A percentile compares a stretch with the other conserved stretches of the same genome.
Conservation (phyloP, 192 early-diverging fungal genomes). For the Gonapodya prolifera region DNA sequence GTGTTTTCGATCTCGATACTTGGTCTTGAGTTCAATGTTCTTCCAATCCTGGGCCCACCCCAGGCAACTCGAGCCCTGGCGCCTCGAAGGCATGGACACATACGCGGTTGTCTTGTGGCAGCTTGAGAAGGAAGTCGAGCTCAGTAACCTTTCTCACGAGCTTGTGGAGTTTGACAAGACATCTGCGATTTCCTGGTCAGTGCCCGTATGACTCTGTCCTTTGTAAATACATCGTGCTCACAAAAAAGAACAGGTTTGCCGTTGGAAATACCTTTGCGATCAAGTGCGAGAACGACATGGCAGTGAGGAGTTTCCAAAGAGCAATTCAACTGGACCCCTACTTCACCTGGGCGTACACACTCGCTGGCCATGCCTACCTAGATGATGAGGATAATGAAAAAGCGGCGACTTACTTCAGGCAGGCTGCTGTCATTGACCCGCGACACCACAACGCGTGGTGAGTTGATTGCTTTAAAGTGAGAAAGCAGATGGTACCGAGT, state of each 20-base stretch:
- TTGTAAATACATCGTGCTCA: too few species aligned
- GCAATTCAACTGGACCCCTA: constrained; percentile 45
- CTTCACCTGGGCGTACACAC: constrained; percentile 70
- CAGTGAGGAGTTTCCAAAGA: constrained; percentile 61
- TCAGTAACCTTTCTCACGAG: constrained; percentile 62
- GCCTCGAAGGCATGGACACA: constrained; percentile 66
- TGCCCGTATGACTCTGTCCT: too few species aligned
- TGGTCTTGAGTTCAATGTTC: too few species aligned
- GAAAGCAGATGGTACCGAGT: too few species aligned
- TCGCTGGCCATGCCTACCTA: constrained; percentile 72
- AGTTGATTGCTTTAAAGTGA: too few species aligned
- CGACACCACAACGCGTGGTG: constrained; percentile 82
- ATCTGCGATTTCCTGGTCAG: constrained; percentile 68
- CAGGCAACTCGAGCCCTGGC: constrained; percentile 53
- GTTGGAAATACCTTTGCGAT: constrained; percentile 63
- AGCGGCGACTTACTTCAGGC: constrained; percentile 58
- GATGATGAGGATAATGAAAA: constrained; percentile 60
- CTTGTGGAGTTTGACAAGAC: constrained; percentile 49
- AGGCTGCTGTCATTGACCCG: constrained; percentile 52
- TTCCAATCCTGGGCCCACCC: constrained; percentile 4
- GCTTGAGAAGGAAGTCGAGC: constrained; percentile 48
- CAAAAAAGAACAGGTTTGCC: constrained; percentile 33
- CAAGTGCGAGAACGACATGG: constrained; percentile 58
- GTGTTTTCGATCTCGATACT: constrained; percentile 3
- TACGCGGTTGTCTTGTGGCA: constrained; percentile 85